Evolutionary conservation across 306 rosid species (phyloP).

Genomic region (Chamaecrista fasciculata): DNA sequence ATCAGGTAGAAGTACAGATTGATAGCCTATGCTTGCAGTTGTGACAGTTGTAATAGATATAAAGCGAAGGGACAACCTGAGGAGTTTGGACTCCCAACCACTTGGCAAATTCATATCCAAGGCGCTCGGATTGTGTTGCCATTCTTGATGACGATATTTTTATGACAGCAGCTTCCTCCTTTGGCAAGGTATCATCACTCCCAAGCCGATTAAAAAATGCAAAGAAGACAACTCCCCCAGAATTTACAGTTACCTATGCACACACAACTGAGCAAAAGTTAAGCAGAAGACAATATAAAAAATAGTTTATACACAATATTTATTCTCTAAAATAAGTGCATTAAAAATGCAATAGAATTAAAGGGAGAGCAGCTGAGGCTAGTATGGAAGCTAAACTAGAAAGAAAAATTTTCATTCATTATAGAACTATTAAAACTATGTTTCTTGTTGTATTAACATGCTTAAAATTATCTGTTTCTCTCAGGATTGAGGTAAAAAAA

Average conservation of each 20-base stretch:
- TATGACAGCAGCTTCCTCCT: slow-evolving; percentile 88
- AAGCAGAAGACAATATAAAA: slow-evolving; percentile 29
- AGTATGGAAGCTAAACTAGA: not conserved
- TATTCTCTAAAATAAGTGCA: not conserved
- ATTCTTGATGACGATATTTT: slow-evolving; percentile 95
- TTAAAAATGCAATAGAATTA: slow-evolving; percentile 12
- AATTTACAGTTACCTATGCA: slow-evolving; percentile 86
- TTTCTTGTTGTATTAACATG: not conserved
- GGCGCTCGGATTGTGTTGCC: slow-evolving; percentile 97
- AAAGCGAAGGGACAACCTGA: slow-evolving; percentile 50
- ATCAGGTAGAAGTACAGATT: not conserved
- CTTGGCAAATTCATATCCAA: slow-evolving; percentile 92
- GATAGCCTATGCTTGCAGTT: not conserved
- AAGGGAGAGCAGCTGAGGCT: not conserved
- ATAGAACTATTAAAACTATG: not conserved
- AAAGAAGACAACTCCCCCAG: slow-evolving; percentile 99
- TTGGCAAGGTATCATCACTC: slow-evolving; percentile 40
- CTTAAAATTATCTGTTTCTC: not conserved
- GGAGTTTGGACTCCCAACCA: slow-evolving; percentile 90
- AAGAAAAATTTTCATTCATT: not conserved
- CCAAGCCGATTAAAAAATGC: slow-evolving; percentile 62
- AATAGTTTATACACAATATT: not conserved
- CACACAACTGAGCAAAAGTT: slow-evolving; percentile 38
- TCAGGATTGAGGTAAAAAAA: not conserved
- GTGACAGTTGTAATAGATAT: not conserved